Evolutionary conservation across 257 asterid genomes (phyloP).

Genomic region (Solanum pennellii): DNA sequence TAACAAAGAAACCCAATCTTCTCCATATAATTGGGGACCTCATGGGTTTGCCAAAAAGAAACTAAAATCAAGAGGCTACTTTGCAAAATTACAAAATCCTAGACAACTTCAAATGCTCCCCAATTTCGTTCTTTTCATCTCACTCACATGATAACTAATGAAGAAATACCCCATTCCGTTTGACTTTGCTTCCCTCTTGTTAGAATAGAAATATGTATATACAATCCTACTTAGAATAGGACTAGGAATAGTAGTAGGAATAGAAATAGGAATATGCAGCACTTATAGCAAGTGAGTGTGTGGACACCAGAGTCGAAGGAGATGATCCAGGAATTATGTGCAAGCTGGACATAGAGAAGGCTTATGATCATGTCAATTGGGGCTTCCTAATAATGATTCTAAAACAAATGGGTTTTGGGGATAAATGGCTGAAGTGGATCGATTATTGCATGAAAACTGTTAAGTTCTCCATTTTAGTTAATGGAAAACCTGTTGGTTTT

Average conservation of each 20-base stretch:
- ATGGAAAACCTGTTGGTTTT: no score
- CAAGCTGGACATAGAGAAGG: no score
- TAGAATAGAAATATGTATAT: not conserved
- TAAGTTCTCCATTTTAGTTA: no score
- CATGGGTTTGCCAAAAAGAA: not conserved
- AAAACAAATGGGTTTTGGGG: no score
- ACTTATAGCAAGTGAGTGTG: no score
- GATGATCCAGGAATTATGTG: no score
- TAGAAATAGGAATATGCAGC: not conserved
- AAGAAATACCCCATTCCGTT: not conserved
- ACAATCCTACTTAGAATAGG: not conserved
- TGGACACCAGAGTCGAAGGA: no score
- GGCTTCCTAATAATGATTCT: no score
- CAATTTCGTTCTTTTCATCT: not conserved
- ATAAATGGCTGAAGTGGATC: no score
- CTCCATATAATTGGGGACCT: not conserved
- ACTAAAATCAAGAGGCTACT: not conserved
- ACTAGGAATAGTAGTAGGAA: not conserved
- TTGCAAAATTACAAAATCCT: not conserved
- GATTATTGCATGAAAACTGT: no score
- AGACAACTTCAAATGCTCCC: not conserved
- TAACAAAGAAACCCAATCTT: not conserved
- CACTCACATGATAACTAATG: not conserved
- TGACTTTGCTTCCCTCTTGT: not conserved
- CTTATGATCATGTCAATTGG: no score